Evolutionary conservation across 495 filamentous ascomycete genomes (phyloP).

Genomic region (Xylaria sp.): DNA sequence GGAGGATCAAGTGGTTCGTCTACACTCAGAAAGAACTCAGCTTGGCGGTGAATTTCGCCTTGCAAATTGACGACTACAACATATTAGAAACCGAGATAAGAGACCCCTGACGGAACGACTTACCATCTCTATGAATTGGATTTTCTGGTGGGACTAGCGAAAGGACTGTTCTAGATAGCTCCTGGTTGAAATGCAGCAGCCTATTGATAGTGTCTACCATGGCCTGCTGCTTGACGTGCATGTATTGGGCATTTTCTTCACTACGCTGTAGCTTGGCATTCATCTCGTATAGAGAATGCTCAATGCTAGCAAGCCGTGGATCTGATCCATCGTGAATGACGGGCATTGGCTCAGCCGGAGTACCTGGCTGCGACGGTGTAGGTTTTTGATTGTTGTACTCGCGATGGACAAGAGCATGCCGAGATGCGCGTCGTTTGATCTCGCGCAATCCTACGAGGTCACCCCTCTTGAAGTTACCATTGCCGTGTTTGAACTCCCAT

Average conservation of each 20-base stretch:
- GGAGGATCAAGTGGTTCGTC: slow-evolving; percentile 81
- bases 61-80: slow-evolving; percentile 77
- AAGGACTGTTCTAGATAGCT: slow-evolving; percentile 75
- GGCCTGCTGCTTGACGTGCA: slow-evolving; percentile 81
- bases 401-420: slow-evolving; percentile 92
- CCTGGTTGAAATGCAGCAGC: slow-evolving; percentile 71
- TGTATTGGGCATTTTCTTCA: slow-evolving; percentile 80
- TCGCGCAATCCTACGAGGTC: slow-evolving; percentile 91
- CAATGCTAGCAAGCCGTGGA: slow-evolving; percentile 74
- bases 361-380: slow-evolving; percentile 76
- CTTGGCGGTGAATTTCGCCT: slow-evolving; percentile 82
- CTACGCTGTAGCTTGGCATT: slow-evolving; percentile 74
- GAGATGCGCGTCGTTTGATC: slow-evolving; percentile 95
- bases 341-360: slow-evolving; percentile 79
- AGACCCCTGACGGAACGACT: slow-evolving; percentile 41
- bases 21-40: slow-evolving; percentile 68
- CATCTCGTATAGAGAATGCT: slow-evolving; percentile 85
- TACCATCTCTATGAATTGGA: slow-evolving; percentile 68
- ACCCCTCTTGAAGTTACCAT: slow-evolving; percentile 95
- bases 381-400: slow-evolving; percentile 90
- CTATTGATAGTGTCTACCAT: slow-evolving; percentile 82
- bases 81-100: slow-evolving; percentile 3
- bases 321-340: slow-evolving; percentile 74
- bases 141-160: slow-evolving; percentile 70
- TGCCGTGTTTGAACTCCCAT: slow-evolving; percentile 99